phyloP scores from a whole-genome alignment of 306 rosid species.

The Potentilla sterilis region DNA sequence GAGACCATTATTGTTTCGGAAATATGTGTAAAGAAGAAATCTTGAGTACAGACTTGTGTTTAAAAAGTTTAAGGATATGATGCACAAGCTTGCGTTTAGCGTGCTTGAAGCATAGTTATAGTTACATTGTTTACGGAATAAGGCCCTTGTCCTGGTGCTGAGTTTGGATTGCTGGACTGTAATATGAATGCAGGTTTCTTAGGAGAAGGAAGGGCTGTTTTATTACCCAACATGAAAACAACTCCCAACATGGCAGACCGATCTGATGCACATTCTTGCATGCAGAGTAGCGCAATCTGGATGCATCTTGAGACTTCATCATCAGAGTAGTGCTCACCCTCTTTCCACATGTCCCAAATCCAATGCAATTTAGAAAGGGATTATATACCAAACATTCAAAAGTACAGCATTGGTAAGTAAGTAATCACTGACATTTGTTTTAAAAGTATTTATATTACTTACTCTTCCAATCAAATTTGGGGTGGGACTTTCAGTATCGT shows the following conservation, averaged over 20 bases:
- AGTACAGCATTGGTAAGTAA: too few relatives aligned
- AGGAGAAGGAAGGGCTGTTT: slow-evolving; percentile 46
- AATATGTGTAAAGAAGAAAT: too few relatives aligned
- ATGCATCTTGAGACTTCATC: too few relatives aligned
- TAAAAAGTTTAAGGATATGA: background rate
- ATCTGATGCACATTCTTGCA: slow-evolving; percentile 32
- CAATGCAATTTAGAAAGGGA: too few relatives aligned
- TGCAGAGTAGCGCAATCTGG: too few relatives aligned
- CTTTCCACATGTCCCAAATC: too few relatives aligned
- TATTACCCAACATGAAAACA: slow-evolving; percentile 52
- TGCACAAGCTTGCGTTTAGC: background rate
- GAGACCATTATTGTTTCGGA: background rate
- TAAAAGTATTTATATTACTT: background rate
- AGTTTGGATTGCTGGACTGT: background rate
- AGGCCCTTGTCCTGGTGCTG: background rate
- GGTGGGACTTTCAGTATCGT: slow-evolving; percentile 10
- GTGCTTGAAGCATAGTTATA: slow-evolving; percentile 10
- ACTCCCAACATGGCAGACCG: slow-evolving; percentile 49
- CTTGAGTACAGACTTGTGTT: background rate
- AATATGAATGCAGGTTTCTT: slow-evolving; percentile 54
- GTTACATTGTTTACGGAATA: slow-evolving; percentile 37
- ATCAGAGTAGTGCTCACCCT: too few relatives aligned
- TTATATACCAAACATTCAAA: too few relatives aligned
- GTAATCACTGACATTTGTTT: too few relatives aligned
- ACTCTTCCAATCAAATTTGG: slow-evolving; percentile 33